Conservation (phyloP, 805 yeast genomes). For the Sugiyamaella chiloensis region DNA sequence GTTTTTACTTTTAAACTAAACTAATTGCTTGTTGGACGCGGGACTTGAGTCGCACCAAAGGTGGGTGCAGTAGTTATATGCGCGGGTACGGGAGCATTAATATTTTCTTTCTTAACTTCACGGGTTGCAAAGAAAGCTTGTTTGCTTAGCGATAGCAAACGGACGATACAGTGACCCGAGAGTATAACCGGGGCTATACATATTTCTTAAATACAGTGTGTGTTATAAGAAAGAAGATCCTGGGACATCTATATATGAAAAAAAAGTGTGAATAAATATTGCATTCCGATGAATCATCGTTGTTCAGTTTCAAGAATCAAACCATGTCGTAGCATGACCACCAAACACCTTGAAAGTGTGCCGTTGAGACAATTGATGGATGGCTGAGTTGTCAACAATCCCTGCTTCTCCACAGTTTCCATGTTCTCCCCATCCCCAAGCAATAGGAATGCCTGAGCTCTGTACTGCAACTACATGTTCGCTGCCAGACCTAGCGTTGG, state of each 20-base stretch:
- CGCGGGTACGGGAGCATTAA: not conserved
- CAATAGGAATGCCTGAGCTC: slow-evolving; percentile 29
- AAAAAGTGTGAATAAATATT: too few species aligned
- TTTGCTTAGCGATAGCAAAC: slow-evolving; percentile 1
- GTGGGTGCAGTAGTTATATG: too few species aligned
- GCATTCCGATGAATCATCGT: not conserved
- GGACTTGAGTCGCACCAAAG: too few species aligned
- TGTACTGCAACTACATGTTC: slow-evolving; percentile 67
- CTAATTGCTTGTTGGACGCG: too few species aligned
- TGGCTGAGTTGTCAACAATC: slow-evolving; percentile 3
- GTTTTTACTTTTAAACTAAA: too few species aligned
- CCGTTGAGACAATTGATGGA: not conserved
- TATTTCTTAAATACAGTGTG: slow-evolving; percentile 23
- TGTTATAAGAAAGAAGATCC: slow-evolving; percentile 26
- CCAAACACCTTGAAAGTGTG: slow-evolving; percentile 13
- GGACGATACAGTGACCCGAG: slow-evolving; percentile 25
- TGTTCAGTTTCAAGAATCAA: slow-evolving; percentile 3
- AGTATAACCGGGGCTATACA: slow-evolving; percentile 26
- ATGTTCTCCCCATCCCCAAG: slow-evolving; percentile 99
- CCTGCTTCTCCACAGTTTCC: slow-evolving; percentile 75
- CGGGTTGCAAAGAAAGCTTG: slow-evolving; percentile 3
- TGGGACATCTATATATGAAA: slow-evolving; percentile 12
- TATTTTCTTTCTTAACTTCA: not conserved
- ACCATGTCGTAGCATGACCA: slow-evolving; percentile 26
- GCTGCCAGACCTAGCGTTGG: slow-evolving; percentile 57